Conservation (phyloP, 2,329 filamentous ascomycete genomes). For the Phialophora expanda region DNA sequence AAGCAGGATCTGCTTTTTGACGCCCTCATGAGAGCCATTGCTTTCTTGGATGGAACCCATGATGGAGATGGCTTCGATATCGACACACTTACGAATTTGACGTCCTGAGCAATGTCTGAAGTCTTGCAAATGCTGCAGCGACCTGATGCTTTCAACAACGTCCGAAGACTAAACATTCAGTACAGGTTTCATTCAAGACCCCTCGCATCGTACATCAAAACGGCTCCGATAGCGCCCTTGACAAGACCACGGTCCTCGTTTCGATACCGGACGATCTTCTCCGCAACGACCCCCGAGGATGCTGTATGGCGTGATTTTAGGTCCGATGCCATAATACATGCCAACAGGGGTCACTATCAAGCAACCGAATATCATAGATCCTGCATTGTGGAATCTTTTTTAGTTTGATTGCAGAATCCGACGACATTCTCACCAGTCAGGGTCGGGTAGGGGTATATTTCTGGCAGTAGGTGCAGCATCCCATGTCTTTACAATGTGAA, state of each 20-base stretch:
- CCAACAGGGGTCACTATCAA: background rate
- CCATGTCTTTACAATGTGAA: background rate
- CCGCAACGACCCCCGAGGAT: background rate
- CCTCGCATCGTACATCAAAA: background rate
- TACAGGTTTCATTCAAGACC: background rate
- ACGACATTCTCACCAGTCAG: background rate
- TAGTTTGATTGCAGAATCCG: background rate
- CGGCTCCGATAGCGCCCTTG: background rate
- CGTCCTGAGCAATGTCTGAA: background rate
- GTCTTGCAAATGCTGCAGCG: background rate
- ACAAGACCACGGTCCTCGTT: background rate
- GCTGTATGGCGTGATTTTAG: slow-evolving; percentile 25
- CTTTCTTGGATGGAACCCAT: slow-evolving; percentile 37
- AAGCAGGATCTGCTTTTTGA: slow-evolving; percentile 62
- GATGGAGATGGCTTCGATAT: slow-evolving; percentile 4
- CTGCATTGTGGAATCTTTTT: background rate
- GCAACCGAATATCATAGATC: background rate
- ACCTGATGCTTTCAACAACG: background rate
- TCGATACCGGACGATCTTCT: slow-evolving; percentile 6
- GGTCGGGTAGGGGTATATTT: background rate
- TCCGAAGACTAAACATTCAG: background rate
- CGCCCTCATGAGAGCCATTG: slow-evolving; percentile 26
- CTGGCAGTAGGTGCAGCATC: background rate
- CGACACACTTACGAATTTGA: background rate
- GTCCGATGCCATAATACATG: slow-evolving; percentile 15